Conservation (phyloP, 495 filamentous ascomycete genomes). For the Xylona heveae region DNA sequence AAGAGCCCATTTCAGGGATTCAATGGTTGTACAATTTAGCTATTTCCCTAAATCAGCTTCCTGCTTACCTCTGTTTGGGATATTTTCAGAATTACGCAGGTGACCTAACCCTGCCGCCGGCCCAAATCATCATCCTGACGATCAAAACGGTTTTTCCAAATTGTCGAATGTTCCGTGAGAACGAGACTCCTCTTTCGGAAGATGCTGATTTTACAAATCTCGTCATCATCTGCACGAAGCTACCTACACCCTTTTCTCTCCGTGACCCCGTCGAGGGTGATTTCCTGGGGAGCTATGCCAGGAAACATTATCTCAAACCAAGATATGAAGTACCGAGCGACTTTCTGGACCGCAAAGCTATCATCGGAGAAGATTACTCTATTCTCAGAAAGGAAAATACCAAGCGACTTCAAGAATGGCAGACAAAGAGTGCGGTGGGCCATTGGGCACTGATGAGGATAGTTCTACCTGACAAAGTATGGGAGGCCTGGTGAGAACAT, state of each 20-base stretch:
- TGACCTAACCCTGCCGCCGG: conserved; percentile 47
- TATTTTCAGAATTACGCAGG: conserved; percentile 76
- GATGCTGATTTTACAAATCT: conserved; percentile 72
- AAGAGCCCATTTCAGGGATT: no score
- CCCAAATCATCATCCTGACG: conserved; percentile 43
- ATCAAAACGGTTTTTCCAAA: conserved; percentile 51
- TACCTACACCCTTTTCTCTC: conserved; percentile 33
- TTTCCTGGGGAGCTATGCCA: conserved; percentile 45
- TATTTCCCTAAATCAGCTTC: no score
- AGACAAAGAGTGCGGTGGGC: conserved; percentile 49
- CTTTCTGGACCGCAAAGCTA: conserved; percentile 12
- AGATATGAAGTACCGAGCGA: conserved; percentile 41
- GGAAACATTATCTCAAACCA: conserved; percentile 48
- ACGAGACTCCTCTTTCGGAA: conserved; percentile 23
- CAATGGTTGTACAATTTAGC: no score
- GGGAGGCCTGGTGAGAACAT: conserved; percentile 78
- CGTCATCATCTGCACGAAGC: conserved; percentile 54
- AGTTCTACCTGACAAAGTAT: conserved; percentile 57
- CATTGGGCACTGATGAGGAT: conserved; percentile 87
- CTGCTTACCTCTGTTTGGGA: background rate
- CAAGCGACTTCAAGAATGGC: conserved; percentile 39
- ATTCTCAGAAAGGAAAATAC: conserved; percentile 35
- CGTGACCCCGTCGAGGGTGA: conserved; percentile 43
- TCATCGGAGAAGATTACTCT: conserved; percentile 7
- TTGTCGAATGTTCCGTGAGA: conserved; percentile 71